Conservation (phyloP, 305 asterid genomes). For the Fraxinus baroniana region DNA sequence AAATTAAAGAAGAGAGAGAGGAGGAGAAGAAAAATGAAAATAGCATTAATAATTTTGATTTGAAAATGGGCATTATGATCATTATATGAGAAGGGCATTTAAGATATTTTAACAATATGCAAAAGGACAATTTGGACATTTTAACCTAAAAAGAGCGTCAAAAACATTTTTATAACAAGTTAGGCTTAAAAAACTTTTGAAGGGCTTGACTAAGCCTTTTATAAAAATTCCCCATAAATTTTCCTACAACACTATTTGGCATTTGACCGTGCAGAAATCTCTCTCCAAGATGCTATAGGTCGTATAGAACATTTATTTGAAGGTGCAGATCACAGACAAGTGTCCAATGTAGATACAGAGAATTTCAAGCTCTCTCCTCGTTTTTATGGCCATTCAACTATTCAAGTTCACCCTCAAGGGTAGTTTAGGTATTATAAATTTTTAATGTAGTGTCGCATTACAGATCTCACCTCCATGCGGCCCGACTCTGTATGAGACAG, state of each 20-base stretch:
- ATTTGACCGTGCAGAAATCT: neutral
- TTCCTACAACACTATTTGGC: neutral
- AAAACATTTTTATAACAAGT: too few species aligned
- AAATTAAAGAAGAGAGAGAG: too few species aligned
- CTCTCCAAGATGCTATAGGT: neutral
- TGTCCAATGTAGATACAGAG: neutral
- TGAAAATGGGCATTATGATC: too few species aligned
- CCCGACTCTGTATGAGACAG: neutral
- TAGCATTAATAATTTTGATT: too few species aligned
- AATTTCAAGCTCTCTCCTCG: neutral
- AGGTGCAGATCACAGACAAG: neutral
- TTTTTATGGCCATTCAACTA: neutral
- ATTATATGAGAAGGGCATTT: too few species aligned
- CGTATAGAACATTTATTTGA: neutral
- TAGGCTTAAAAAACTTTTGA: too few species aligned
- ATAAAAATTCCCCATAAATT: too few species aligned
- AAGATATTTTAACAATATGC: too few species aligned
- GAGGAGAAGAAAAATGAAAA: too few species aligned
- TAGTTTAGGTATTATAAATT: neutral
- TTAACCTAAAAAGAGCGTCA: too few species aligned
- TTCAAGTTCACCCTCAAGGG: neutral
- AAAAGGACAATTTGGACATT: too few species aligned
- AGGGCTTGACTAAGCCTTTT: too few species aligned
- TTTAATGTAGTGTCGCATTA: neutral
- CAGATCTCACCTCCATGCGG: neutral